Base-by-base conservation (phyloP, 495 filamentous ascomycete genomes). In the Bathelium albidoporum region DNA sequence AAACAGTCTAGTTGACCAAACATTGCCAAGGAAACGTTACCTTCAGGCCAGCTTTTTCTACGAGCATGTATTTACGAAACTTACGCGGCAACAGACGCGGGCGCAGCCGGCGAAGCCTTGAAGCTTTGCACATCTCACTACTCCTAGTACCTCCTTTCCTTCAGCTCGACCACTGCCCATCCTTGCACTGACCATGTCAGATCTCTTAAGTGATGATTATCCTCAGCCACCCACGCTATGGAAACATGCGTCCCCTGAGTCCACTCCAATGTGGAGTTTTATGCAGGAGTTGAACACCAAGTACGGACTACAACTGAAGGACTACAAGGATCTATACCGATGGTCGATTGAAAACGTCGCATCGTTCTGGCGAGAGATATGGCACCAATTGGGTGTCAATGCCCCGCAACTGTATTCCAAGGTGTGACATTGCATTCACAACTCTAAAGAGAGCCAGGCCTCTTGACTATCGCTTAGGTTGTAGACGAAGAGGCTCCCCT, bases 341-440 rank as follows among this genome's bases (percentile, higher is more conserved):
- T 98, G 94, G 94, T 95, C 89, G 61, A 82, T 91, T 59, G 80
- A 86, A 20, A 82, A 95, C 68, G 79, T 89, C 26, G 80, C 83
- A 12, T 73, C 80, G 7, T 94, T 96, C 69, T 98, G 94, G 94
- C 85, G 79, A 22, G 85, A 94, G 66, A 82, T 92, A 9, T 97
- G 91, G 91, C 76, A 87, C 49, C 94, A 87, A 72, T 87, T 85
- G 4, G 83, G 85, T 39, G 82, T 97, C 66, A 83, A 79, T 61
- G 82, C 88, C 18, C 87, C 88, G n/a, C 73, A 75, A 66, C 74
- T 78, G 2, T 91, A 85, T 72, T 73, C 80, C 16, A 72, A 80
- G 66, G 88, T 90, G 71, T 70, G 80, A 24, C 41, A 20, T 16
- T 3, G 5, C 24, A 9, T 29, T 9, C 26, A 29, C 9, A 9